A percentile compares a stretch with the other conserved stretches of the same genome.
phyloP scores from a whole-genome alignment of 2,329 filamentous ascomycete species.

The Elsinoe australis region DNA sequence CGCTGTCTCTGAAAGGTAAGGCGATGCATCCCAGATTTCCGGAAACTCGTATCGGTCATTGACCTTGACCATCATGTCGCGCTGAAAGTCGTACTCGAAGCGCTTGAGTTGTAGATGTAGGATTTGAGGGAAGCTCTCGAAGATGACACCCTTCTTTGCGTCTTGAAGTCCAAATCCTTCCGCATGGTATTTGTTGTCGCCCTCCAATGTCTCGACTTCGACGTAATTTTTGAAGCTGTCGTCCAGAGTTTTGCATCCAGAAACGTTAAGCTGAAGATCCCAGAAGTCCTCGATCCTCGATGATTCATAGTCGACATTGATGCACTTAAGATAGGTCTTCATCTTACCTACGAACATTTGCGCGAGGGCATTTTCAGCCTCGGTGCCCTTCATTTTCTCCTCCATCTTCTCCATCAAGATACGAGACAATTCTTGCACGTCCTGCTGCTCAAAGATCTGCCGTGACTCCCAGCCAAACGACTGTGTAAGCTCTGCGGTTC shows the following conservation, averaged over 20 bases:
- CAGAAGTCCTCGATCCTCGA: constrained; percentile 95
- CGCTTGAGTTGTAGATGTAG: constrained; percentile 92
- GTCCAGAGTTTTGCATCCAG: constrained; percentile 83
- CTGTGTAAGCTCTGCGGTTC: constrained; percentile 86
- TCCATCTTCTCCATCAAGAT: constrained; percentile 98
- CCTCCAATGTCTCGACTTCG: constrained; percentile 91
- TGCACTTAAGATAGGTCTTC: constrained; percentile 97
- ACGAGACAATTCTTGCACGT: constrained; percentile 91
- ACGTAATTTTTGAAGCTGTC: constrained; percentile 96
- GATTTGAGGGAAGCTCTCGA: constrained; percentile 88
- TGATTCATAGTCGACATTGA: constrained; percentile 96
- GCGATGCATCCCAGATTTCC: constrained; percentile 72
- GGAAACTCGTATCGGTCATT: constrained; percentile 89
- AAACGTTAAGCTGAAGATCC: constrained; percentile 97
- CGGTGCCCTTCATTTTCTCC: constrained; percentile 95
- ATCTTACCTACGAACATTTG: constrained; percentile 95
- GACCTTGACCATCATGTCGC: constrained; percentile 98
- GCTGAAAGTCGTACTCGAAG: constrained; percentile 94
- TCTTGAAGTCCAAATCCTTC: constrained; percentile 89
- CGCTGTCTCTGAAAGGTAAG: constrained; percentile 77
- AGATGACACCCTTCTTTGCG: constrained; percentile 95
- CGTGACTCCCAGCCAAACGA: constrained; percentile 98
- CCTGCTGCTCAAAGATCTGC: constrained; percentile 97
- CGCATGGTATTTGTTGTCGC: constrained; percentile 97
- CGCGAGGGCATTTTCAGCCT: constrained; percentile 78